Percentiles rank a stretch among this genome's conserved stretches.
These are phyloP conservation scores for Rosa chinensis DNA, from an alignment of 306 rosid species.

Conservation along the genomic window DNA sequence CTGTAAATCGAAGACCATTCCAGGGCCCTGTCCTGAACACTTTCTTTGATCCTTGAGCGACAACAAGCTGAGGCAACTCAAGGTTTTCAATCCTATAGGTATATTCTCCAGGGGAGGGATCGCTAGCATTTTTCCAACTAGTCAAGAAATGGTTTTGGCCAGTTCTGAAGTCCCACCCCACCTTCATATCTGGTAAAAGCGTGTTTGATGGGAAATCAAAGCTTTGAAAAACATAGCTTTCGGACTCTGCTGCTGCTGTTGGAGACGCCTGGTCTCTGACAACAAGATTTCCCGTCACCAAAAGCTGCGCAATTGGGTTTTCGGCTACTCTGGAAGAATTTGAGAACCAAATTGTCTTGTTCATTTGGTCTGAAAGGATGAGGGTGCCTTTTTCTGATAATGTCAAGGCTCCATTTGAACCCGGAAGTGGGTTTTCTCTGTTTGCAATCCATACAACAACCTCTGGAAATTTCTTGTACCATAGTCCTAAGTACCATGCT, in stretches of 20 bases:
- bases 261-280: constrained; percentile 19
- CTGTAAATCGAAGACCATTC: constrained; percentile 25
- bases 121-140: constrained; percentile 21
- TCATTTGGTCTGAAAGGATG: constrained; percentile 27
- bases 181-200: constrained; percentile 18
- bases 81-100: neutral
- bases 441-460: constrained; percentile 26
- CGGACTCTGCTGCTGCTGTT: neutral
- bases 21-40: constrained; percentile 13
- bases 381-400: constrained; percentile 31
- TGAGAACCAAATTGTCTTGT: constrained; percentile 17
- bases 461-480: constrained; percentile 18
- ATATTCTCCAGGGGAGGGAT: constrained; percentile 19
- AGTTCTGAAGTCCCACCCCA: constrained; percentile 17
- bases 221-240: constrained; percentile 35
- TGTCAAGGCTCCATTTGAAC: constrained; percentile 7
- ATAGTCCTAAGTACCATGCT: constrained; percentile 13
- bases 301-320: constrained; percentile 29
- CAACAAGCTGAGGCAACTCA: constrained; percentile 14
- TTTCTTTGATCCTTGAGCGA: neutral
- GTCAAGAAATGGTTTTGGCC: constrained; percentile 7
- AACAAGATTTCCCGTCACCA: constrained; percentile 43
- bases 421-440: constrained; percentile 17
- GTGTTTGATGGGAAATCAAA: constrained; percentile 30
- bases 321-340: neutral